These are phyloP conservation scores for Coniella lustricola DNA, from an alignment of 2,329 filamentous ascomycete genomes.

Conservation along the genomic window DNA sequence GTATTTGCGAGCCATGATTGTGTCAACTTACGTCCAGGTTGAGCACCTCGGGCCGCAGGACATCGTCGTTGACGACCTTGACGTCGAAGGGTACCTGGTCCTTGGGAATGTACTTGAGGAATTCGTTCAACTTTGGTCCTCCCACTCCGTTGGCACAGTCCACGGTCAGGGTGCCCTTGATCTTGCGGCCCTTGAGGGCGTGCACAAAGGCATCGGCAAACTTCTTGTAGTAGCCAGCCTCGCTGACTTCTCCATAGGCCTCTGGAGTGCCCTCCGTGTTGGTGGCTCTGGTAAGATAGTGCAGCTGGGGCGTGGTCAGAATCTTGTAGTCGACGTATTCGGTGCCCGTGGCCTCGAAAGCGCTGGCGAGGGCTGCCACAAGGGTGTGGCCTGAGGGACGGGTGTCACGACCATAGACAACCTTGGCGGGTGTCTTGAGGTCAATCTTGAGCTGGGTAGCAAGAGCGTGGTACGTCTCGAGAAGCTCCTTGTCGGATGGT, in stretches of 20 bases:
- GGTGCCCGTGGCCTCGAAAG: constrained; percentile 67
- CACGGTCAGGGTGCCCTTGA: constrained; percentile 69
- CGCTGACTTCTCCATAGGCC: constrained; percentile 81
- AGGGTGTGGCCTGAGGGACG: constrained; percentile 84
- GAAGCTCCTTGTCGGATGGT: constrained; percentile 64
- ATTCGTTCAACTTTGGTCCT: constrained; percentile 78
- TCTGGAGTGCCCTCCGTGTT: constrained; percentile 86
- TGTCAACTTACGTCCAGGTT: constrained; percentile 67
- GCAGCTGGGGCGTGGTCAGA: constrained; percentile 93
- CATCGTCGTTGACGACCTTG: constrained; percentile 87
- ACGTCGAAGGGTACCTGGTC: constrained; percentile 68
- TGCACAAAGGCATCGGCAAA: constrained; percentile 75
- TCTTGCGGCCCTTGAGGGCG: constrained; percentile 70
- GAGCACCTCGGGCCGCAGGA: constrained; percentile 79
- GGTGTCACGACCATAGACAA: constrained; percentile 88
- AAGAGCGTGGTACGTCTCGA: constrained; percentile 68
- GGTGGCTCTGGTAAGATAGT: constrained; percentile 90
- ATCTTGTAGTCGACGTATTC: constrained; percentile 81
- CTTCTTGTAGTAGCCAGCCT: constrained; percentile 94
- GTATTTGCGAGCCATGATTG: background rate
- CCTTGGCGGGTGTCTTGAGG: constrained; percentile 61
- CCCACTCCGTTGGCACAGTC: constrained; percentile 97
- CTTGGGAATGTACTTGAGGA: constrained; percentile 74
- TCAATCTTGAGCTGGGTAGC: constrained; percentile 72
- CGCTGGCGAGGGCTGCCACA: constrained; percentile 70